Evolutionary conservation across 495 filamentous ascomycete genomes (phyloP).

Genomic region (Aspergillus sclerotioniger): DNA sequence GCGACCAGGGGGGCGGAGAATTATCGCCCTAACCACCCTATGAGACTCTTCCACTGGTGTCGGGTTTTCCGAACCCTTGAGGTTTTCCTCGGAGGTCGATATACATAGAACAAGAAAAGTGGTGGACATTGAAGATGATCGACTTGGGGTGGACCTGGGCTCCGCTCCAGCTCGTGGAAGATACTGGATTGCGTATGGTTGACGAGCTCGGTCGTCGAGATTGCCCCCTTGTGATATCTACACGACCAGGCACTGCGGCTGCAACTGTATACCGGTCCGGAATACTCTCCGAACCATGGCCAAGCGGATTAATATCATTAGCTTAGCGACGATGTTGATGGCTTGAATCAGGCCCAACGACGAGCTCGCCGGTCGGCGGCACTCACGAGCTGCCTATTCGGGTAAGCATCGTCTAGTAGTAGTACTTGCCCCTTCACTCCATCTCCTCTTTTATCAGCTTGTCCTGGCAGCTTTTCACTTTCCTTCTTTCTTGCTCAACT

Average conservation of each 20-base stretch:
- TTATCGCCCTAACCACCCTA: no score
- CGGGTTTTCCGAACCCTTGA: no score
- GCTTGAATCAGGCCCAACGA: neutral
- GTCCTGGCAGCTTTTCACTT: neutral
- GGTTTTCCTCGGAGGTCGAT: no score
- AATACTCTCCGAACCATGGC: neutral
- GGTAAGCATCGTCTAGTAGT: constrained; percentile 4
- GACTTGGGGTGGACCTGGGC: neutral
- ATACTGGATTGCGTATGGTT: constrained; percentile 8
- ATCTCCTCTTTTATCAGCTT: neutral
- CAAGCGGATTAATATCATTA: neutral
- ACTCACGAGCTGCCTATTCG: constrained; percentile 4
- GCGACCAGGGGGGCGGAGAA: no score
- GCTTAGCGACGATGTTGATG: neutral
- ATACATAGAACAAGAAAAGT: no score
- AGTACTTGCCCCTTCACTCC: constrained; percentile 2
- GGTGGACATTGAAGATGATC: neutral
- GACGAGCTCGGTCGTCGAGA: constrained; percentile 6
- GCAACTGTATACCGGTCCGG: neutral
- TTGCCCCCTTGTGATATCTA: neutral
- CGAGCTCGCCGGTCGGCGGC: neutral
- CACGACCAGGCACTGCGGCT: neutral
- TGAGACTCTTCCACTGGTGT: no score
- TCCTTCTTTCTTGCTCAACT: constrained; percentile 3
- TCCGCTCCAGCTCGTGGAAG: constrained; percentile 2